Percentiles rank a stretch among this genome's conserved stretches.
Evolutionary conservation across 495 filamentous ascomycete species (phyloP).

Genomic region (Trichoderma gamsii): DNA sequence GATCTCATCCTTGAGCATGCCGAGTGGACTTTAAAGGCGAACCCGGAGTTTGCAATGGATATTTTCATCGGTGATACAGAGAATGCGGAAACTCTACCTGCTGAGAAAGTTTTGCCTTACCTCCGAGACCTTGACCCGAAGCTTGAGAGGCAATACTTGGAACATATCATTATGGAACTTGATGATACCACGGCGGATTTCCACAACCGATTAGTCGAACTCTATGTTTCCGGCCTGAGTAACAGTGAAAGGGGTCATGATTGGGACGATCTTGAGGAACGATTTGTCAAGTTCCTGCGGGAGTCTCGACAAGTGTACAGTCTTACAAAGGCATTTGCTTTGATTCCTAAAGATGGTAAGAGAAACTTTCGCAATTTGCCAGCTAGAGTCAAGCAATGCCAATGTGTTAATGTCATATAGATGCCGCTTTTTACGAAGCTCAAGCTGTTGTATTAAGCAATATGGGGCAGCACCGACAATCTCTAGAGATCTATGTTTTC

Average conservation of each 20-base stretch:
- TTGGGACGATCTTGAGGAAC: slow-evolving; percentile 52
- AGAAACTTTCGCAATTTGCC: slow-evolving; percentile 6
- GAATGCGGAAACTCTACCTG: slow-evolving; percentile 84
- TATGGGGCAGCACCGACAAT: slow-evolving; percentile 92
- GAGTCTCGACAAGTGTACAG: slow-evolving; percentile 70
- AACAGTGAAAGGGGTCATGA: slow-evolving; percentile 40
- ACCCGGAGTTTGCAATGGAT: slow-evolving; percentile 83
- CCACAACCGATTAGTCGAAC: slow-evolving; percentile 72
- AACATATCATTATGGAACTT: slow-evolving; percentile 84
- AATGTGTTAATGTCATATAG: slow-evolving; percentile 33
- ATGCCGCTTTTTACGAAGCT: slow-evolving; percentile 81
- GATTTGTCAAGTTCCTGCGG: slow-evolving; percentile 67
- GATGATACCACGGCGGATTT: slow-evolving; percentile 78
- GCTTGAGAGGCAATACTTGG: slow-evolving; percentile 77
- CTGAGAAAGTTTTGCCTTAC: slow-evolving; percentile 67
- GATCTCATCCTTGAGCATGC: slow-evolving; percentile 88
- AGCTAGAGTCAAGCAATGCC: not conserved
- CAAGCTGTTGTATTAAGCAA: slow-evolving; percentile 89
- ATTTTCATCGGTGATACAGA: slow-evolving; percentile 91
- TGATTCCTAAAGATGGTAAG: slow-evolving; percentile 73
- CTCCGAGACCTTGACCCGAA: slow-evolving; percentile 59
- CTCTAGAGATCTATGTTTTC: slow-evolving; percentile 93
- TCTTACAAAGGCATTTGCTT: slow-evolving; percentile 62
- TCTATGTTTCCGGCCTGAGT: slow-evolving; percentile 65
- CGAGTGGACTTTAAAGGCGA: slow-evolving; percentile 71